These are phyloP conservation scores for Fusarium torulosum DNA, from an alignment of 2,329 filamentous ascomycete genomes.

Conservation along the genomic window DNA sequence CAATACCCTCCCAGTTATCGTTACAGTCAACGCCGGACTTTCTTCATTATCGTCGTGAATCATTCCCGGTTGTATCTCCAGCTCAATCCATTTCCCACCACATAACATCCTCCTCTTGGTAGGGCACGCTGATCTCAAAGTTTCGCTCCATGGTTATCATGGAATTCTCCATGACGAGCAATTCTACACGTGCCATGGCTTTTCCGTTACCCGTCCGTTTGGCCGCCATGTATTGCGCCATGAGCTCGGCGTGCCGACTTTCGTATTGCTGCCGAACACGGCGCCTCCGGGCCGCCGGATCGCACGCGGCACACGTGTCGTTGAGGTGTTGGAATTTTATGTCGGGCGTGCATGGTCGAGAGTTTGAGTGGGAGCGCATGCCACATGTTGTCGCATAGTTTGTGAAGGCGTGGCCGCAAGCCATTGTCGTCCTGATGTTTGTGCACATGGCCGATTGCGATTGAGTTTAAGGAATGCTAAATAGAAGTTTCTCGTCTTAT, in stretches of 20 bases:
- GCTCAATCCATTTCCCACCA: conserved; percentile 38
- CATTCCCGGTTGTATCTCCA: conserved; percentile 1
- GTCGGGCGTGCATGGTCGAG: conserved; percentile 26
- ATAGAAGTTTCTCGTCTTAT: background rate
- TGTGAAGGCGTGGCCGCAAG: conserved; percentile 46
- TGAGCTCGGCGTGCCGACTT: conserved; percentile 44
- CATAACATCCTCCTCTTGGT: conserved; percentile 39
- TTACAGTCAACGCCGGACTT: conserved; percentile 1
- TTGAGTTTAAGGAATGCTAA: conserved; percentile 10
- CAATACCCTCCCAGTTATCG: conserved; percentile 13
- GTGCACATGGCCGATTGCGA: conserved; percentile 40
- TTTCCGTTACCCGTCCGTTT: conserved; percentile 41
- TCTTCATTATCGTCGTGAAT: conserved; percentile 12
- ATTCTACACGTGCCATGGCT: conserved; percentile 43
- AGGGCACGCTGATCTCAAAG: conserved; percentile 42
- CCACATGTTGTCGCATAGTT: conserved; percentile 23
- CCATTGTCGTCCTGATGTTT: conserved; percentile 45
- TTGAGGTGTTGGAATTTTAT: conserved; percentile 44
- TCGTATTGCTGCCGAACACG: conserved; percentile 47
- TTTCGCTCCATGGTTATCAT: conserved; percentile 38
- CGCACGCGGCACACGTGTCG: conserved; percentile 56
- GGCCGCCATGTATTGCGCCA: conserved; percentile 46
- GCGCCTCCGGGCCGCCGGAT: conserved; percentile 49
- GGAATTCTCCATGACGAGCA: conserved; percentile 42
- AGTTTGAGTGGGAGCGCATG: conserved; percentile 11